Conservation (phyloP, 352 stramenopile genomes). For the Pythium insidiosum region DNA sequence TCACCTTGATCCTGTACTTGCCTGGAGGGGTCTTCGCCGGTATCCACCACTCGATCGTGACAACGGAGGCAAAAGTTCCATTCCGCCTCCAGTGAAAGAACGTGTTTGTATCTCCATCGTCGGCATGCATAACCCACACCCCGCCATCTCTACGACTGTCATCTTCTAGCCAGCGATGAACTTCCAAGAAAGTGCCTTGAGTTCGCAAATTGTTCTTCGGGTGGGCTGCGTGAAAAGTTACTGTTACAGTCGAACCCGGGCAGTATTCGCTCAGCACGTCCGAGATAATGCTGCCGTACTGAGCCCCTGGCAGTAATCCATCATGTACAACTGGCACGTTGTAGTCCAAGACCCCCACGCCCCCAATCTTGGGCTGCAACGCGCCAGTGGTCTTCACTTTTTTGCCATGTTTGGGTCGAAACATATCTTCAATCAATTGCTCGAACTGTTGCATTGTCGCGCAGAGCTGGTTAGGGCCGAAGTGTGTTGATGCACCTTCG, state of each 20-base stretch:
- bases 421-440: no score
- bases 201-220: slow-evolving; percentile 78
- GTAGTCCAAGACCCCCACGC: slow-evolving; percentile 61
- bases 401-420: no score
- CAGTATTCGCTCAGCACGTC: slow-evolving; percentile 34
- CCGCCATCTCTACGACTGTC: slow-evolving; percentile 21
- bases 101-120: slow-evolving; percentile 67
- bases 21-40: slow-evolving; percentile 29
- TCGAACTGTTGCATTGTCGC: slow-evolving; percentile 80
- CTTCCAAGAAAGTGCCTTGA: slow-evolving; percentile 70
- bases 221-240: slow-evolving; percentile 66
- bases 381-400: slow-evolving; percentile 15
- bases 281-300: slow-evolving; percentile 49
- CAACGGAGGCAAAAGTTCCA: slow-evolving; percentile 57
- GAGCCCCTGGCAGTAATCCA: slow-evolving; percentile 25
- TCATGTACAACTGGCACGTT: slow-evolving; percentile 73
- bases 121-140: slow-evolving; percentile 63
- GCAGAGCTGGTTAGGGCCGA: slow-evolving; percentile 77
- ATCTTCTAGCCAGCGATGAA: slow-evolving; percentile 61
- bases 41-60: slow-evolving; percentile 69
- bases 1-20: slow-evolving; percentile 72
- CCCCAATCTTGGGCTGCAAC: slow-evolving; percentile 39
- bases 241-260: slow-evolving; percentile 37
- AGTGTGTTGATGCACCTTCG: slow-evolving; percentile 86
- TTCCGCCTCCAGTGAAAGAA: slow-evolving; percentile 69